Evolutionary conservation across 1,284 basidiomycete genomes (phyloP), one percentile per base, ranked within the genome.

Genomic region (Violaceomyces palustris): DNA sequence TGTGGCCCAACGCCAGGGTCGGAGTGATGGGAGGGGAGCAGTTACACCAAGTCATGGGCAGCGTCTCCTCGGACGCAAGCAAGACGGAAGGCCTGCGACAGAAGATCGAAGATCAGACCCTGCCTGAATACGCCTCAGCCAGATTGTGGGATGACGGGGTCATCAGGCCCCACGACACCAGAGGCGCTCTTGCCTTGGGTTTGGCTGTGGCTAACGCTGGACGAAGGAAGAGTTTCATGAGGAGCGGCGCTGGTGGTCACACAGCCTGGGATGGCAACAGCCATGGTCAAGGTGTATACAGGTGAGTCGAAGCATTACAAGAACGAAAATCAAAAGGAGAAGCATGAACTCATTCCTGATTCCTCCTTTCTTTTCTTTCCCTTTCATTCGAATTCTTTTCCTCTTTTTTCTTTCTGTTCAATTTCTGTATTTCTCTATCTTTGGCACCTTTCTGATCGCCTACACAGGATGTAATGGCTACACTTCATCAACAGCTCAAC

Each of bases 11-110:
- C 63, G 88, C 91, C 23, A 90, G 87, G 74, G 85, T 94, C 3
- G 87, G 85, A n/a, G 91, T 96, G 33, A 96, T 96, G 92, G 91
- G 92, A 32, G 87, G 87, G 2, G 87, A 84, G 32, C 91, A 94
- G 72, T 81, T 96, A 18, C 87, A 86, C 9, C 83, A 86, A 68
- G 91, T 96, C 39, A 96, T 96, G 91, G 78, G 85, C 22, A 82
- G 82, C 1, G 89, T 96, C 12, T 89, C 87, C 23, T 53, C 50
- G 44, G 56, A 59, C 47, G 59, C 54, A 35, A 42, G 48, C 30
- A 56, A 44, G 38, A 44, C 41, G 41, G 39, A 52, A 21, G 79
- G 81, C 5, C 77, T 94, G 34, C 84, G 85, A 71, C 77, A 80
- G 14, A 83, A 87, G 67, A 93, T 96, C 39, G 91, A 94, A 73